Percentiles rank a stretch among this genome's conserved stretches.
Evolutionary conservation across 1,139 yeast genomes (phyloP).

Genomic region (Blastobotrys serpentis): DNA sequence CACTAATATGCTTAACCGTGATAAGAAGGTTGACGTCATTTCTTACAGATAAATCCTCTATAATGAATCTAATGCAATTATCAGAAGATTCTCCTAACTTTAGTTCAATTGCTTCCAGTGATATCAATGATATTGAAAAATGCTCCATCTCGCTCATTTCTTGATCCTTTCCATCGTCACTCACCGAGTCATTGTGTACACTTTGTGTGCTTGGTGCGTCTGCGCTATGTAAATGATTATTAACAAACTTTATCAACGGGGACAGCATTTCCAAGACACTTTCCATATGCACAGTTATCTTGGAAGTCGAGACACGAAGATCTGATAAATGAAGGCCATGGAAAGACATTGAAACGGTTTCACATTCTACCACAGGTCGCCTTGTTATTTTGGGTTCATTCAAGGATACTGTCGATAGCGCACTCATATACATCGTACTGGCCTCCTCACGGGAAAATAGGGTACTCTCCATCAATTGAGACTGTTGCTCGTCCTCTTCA

Average conservation of each 20-base stretch:
- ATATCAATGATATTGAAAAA: background rate
- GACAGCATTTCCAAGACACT: slow-evolving; percentile 1
- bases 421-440: slow-evolving; percentile 80
- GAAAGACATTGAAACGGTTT: slow-evolving; percentile 23
- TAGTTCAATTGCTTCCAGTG: background rate
- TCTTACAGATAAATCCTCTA: slow-evolving; percentile 14
- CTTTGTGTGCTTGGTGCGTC: background rate
- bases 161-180: background rate
- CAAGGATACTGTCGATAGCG: slow-evolving; percentile 37
- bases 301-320: slow-evolving; percentile 48
- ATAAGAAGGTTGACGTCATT: slow-evolving; percentile 5
- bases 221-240: background rate
- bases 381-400: slow-evolving; percentile 15
- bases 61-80: background rate
- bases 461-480: slow-evolving; percentile 57
- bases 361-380: slow-evolving; percentile 27
- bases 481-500: slow-evolving; percentile 38
- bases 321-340: slow-evolving; percentile 34
- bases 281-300: slow-evolving; percentile 45
- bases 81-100: background rate
- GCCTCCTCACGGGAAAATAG: slow-evolving; percentile 69
- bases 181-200: background rate
- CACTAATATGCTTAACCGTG: background rate
- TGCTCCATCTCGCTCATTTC: background rate
- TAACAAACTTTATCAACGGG: slow-evolving; percentile 5